These are phyloP conservation scores for Trapa bicornis DNA, from an alignment of 345 rosid genomes.

Conservation along the genomic window DNA sequence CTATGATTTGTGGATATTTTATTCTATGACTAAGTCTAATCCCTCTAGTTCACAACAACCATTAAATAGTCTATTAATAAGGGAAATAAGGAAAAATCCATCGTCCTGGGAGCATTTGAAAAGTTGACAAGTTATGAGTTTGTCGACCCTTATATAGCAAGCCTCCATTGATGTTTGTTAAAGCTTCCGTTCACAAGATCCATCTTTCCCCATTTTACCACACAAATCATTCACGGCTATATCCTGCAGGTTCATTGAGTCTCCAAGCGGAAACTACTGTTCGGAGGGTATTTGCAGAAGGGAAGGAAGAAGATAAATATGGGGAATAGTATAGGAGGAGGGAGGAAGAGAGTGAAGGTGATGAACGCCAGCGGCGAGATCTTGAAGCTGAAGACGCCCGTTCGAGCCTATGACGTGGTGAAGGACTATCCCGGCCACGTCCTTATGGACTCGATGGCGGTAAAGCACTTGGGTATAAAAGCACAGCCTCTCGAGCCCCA, in stretches of 20 bases:
- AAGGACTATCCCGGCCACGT: constrained; percentile 67
- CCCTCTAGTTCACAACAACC: too few species aligned
- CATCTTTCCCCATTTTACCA: not conserved
- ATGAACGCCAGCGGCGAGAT: constrained; percentile 80
- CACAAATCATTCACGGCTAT: not conserved
- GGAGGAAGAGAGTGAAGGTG: constrained; percentile 43
- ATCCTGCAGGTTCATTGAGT: not conserved
- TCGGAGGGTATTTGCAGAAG: not conserved
- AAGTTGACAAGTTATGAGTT: not conserved
- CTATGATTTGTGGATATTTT: too few species aligned
- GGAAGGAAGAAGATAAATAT: constrained; percentile 9
- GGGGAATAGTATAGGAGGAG: constrained; percentile 63
- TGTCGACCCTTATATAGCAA: not conserved
- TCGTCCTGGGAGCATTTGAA: not conserved
- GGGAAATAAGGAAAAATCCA: not conserved
- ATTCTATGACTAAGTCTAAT: too few species aligned
- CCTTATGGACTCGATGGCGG: constrained; percentile 58
- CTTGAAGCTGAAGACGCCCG: constrained; percentile 56
- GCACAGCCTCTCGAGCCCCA: constrained; percentile 61
- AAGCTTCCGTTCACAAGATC: not conserved
- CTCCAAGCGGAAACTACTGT: not conserved
- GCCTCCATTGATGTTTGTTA: not conserved
- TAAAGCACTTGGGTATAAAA: constrained; percentile 54
- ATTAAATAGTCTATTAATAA: too few species aligned
- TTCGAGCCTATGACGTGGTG: constrained; percentile 37